Base-by-base conservation (phyloP, 2,329 filamentous ascomycete species). In the Sarocladium oryzae region DNA sequence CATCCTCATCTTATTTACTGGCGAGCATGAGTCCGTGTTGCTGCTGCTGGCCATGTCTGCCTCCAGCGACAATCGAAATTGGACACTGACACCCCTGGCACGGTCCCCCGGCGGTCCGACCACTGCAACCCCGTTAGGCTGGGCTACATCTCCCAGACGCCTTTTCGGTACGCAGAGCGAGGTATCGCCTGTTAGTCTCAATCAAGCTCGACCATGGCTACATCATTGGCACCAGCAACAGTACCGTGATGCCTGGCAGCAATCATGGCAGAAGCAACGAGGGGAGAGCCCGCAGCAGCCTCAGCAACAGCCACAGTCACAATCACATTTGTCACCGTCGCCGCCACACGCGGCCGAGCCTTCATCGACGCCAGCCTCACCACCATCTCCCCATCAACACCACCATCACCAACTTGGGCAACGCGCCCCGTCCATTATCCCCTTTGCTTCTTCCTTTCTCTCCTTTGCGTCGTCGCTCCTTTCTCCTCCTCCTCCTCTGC, bases 361-460 rank as follows among this genome's bases (percentile, higher is more conserved):
- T 33, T 48, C 43, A 48, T 33, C 24, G n/a, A 24, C 24, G 26
- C 24, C 40, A 28, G 40, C 40, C 36, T 40, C 36, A 48, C 7
- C 24, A 20, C 21, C 43, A 48, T 32, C 43, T 48, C 28, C 43
- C 28, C 43, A 48, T 43, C 40, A 43, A 43, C 40, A 43, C 40
- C 40, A 43, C 40, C 40, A 43, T 43, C 40, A 28, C 40, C 40
- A 43, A 43, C 40, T 7, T 4, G 40, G 40, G 36, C 36, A 20
- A 16, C 36, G 36, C 16, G 36, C 36, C 28, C 9, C 43, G 46
- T 36, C 49, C 41, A 26, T 51, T 30, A 36, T 49, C 26, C 35
- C 30, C 11, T 51, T 53, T 48, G 37, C 40, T 46, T 52, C 37
- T 46, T 51, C 50, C 48, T 41, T 52, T 41, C 40, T 40, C 49